These are phyloP conservation scores for Rostrohypoxylon terebratum DNA, from an alignment of 495 filamentous ascomycete species.

Conservation along the genomic window DNA sequence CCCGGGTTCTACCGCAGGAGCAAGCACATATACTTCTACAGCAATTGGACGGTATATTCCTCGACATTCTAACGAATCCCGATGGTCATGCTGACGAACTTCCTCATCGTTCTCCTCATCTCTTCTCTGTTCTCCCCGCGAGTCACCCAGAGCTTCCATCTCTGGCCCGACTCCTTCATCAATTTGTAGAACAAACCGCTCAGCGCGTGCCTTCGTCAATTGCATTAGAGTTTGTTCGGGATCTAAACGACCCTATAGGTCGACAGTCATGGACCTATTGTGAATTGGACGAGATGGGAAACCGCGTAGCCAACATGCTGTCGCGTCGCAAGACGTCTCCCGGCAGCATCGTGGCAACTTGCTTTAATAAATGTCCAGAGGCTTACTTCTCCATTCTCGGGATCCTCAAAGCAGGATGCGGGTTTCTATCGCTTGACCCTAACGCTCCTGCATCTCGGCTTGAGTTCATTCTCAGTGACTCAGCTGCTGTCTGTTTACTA, in stretches of 20 bases:
- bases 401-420: conserved; percentile 83
- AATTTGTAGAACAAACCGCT: conserved; percentile 68
- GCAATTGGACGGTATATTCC: conserved; percentile 71
- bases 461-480: conserved; percentile 74
- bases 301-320: conserved; percentile 69
- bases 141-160: conserved; percentile 55
- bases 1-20: conserved; percentile 67
- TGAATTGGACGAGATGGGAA: conserved; percentile 69
- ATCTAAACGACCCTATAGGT: conserved; percentile 49
- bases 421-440: conserved; percentile 81
- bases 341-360: conserved; percentile 74
- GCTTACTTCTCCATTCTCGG: conserved; percentile 83
- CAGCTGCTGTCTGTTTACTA: conserved; percentile 64
- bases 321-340: conserved; percentile 44
- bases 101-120: conserved; percentile 29
- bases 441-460: conserved; percentile 70
- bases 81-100: conserved; percentile 43
- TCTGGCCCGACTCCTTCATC: conserved; percentile 66
- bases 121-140: conserved; percentile 69
- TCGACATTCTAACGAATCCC: conserved; percentile 57
- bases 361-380: conserved; percentile 84
- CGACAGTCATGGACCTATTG: conserved; percentile 69
- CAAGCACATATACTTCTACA: conserved; percentile 70
- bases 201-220: conserved; percentile 55
- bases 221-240: conserved; percentile 71